phyloP scores from a whole-genome alignment of 345 rosid species.

The Eucalyptus lansdowneana region DNA sequence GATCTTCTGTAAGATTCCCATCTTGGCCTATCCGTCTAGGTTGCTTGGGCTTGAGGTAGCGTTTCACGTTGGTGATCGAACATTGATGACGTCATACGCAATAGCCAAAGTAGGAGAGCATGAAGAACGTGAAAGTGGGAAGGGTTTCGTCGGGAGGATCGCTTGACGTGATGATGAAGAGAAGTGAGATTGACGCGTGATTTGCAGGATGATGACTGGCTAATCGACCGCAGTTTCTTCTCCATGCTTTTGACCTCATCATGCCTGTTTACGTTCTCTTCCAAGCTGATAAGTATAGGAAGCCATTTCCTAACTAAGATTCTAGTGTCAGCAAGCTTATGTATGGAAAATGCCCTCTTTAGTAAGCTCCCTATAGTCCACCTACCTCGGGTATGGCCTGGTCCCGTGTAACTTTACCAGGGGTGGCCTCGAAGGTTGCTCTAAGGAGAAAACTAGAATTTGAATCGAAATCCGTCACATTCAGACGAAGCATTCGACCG shows the following conservation, averaged over 20 bases:
- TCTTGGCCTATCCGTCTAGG: background rate
- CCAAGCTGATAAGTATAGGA: background rate
- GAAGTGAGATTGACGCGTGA: background rate
- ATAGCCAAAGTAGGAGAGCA: background rate
- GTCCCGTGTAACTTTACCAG: too few species aligned
- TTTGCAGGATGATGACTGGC: background rate
- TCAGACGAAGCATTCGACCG: background rate
- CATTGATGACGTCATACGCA: background rate
- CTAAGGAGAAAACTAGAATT: too few species aligned
- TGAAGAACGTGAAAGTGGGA: background rate
- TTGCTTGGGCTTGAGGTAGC: background rate
- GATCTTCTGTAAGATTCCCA: background rate
- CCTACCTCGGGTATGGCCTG: background rate
- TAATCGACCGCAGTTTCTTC: background rate
- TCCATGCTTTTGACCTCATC: background rate
- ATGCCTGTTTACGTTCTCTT: background rate
- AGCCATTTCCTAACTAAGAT: background rate
- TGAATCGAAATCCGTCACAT: rapidly evolving
- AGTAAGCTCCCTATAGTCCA: background rate
- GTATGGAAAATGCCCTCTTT: background rate
- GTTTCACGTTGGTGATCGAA: background rate
- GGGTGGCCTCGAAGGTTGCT: background rate
- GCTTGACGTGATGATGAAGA: background rate
- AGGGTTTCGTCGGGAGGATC: background rate
- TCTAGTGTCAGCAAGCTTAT: background rate